These are phyloP conservation scores for Beverwykella pulmonaria DNA, from an alignment of 495 filamentous ascomycete genomes.

Conservation along the genomic window DNA sequence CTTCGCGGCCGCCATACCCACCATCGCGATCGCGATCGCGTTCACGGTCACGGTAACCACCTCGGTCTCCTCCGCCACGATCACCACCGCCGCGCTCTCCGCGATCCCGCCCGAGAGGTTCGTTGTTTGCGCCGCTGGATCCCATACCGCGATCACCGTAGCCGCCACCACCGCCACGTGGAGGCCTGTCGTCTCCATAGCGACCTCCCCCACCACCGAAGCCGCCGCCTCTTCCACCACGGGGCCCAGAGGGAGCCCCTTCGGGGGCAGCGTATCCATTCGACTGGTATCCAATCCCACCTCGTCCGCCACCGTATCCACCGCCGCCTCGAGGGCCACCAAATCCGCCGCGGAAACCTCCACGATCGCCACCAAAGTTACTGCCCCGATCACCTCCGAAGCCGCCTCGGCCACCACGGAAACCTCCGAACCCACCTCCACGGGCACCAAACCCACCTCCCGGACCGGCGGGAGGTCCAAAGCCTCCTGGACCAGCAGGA, in stretches of 20 bases:
- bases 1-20: slow-evolving; percentile 62
- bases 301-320: slow-evolving; percentile 36
- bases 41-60: slow-evolving; percentile 44
- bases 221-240: slow-evolving; percentile 57
- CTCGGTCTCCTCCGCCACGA: slow-evolving; percentile 55
- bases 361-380: slow-evolving; percentile 43
- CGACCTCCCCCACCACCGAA: slow-evolving; percentile 52
- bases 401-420: slow-evolving; percentile 52
- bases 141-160: slow-evolving; percentile 51
- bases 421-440: slow-evolving; percentile 48
- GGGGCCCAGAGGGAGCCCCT: slow-evolving; percentile 80
- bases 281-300: slow-evolving; percentile 48
- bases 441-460: slow-evolving; percentile 53
- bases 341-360: slow-evolving; percentile 23
- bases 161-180: slow-evolving; percentile 58
- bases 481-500: slow-evolving; percentile 62
- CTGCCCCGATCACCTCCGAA: too few relatives aligned
- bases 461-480: slow-evolving; percentile 64
- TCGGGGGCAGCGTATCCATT: slow-evolving; percentile 61
- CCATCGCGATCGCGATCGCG: slow-evolving; percentile 54
- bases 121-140: slow-evolving; percentile 68
- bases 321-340: slow-evolving; percentile 12
- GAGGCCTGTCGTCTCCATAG: slow-evolving; percentile 56
- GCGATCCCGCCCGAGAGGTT: slow-evolving; percentile 62
- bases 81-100: slow-evolving; percentile 43